A percentile compares a stretch with the other conserved stretches of the same genome.
phyloP scores from a whole-genome alignment of 2,329 filamentous ascomycete genomes.

The Chalaropsis thielavioides region DNA sequence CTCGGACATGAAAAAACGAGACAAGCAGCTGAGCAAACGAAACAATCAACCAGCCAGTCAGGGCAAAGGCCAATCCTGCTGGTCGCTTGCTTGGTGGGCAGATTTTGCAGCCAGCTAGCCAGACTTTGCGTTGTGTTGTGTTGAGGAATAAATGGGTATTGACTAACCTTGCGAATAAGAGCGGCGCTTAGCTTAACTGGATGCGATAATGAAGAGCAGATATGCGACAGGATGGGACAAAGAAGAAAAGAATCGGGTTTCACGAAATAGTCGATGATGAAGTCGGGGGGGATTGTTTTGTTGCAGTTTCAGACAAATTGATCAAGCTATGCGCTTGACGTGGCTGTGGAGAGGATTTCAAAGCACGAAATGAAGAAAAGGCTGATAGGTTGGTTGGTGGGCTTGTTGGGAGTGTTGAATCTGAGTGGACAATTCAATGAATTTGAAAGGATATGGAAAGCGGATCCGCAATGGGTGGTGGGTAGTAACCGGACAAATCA shows the following conservation, averaged over 20 bases:
- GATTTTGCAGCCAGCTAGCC: neutral
- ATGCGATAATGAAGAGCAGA: neutral
- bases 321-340: neutral
- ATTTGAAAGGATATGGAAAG: conserved; percentile 17
- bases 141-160: neutral
- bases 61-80: too few relatives aligned
- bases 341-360: neutral
- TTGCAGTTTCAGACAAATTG: neutral
- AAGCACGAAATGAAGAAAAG: conserved; percentile 14
- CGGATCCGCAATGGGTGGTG: conserved; percentile 13
- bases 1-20: neutral
- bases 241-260: neutral
- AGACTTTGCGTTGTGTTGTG: neutral
- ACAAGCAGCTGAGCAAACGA: conserved; percentile 1
- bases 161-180: neutral
- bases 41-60: neutral
- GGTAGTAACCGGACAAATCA: conserved; percentile 15
- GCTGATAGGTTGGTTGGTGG: conserved; percentile 3
- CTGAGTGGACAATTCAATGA: neutral
- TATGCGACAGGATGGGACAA: neutral
- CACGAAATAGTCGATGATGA: neutral
- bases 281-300: neutral
- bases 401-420: conserved; percentile 6
- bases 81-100: too few relatives aligned
- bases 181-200: neutral